phyloP scores from a whole-genome alignment of 2,329 filamentous ascomycete genomes.

The Trichoderma atrobrunneum region DNA sequence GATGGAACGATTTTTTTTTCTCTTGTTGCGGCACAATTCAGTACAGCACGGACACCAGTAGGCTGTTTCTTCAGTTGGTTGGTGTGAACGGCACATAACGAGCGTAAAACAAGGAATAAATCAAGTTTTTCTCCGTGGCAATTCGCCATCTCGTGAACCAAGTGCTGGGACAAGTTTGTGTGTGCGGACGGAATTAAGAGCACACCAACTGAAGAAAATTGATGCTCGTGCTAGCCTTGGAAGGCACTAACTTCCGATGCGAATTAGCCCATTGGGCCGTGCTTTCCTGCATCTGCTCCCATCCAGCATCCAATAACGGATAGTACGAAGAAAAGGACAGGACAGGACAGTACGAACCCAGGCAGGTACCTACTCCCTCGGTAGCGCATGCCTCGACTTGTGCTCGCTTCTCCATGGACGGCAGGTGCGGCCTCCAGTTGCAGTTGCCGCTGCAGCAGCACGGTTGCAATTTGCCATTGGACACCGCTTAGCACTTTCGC shows the following conservation, averaged over 20 bases:
- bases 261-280: not conserved
- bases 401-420: not conserved
- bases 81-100: not conserved
- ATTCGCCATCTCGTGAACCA: not conserved
- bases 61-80: not conserved
- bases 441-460: not conserved
- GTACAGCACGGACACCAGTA: not conserved
- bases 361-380: not conserved
- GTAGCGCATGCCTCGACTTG: not conserved
- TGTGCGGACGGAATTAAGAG: not conserved
- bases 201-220: not conserved
- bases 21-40: not conserved
- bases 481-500: not conserved
- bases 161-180: not conserved
- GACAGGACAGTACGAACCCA: not conserved
- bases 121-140: not conserved
- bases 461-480: not conserved
- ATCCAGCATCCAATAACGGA: not conserved
- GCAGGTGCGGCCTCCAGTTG: not conserved
- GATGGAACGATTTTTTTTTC: not conserved
- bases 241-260: not conserved
- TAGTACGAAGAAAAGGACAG: not conserved
- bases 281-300: not conserved
- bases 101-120: not conserved
- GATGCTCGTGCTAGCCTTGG: not conserved